These are phyloP conservation scores for Solanum arcanum DNA, from an alignment of 257 asterid species.

Conservation along the genomic window DNA sequence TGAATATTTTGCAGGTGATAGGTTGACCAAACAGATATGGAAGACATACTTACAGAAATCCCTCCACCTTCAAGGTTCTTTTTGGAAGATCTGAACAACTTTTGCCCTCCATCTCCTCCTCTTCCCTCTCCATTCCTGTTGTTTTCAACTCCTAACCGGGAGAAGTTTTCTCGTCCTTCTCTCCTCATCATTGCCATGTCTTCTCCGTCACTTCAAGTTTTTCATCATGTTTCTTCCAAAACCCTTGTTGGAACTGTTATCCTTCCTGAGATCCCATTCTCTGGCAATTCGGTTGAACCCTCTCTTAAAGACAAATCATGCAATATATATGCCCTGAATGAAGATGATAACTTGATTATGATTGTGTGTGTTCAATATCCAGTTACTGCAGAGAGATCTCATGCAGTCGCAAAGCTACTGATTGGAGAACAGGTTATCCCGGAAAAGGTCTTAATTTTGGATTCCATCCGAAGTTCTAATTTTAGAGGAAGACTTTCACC, in stretches of 20 bases:
- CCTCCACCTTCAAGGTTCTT: conserved; percentile 96
- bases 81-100: conserved; percentile 82
- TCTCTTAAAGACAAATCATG: conserved; percentile 75
- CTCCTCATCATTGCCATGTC: conserved; percentile 74
- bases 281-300: conserved; percentile 61
- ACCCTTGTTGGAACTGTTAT: conserved; percentile 54
- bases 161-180: conserved; percentile 49
- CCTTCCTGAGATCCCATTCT: conserved; percentile 67
- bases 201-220: conserved; percentile 52
- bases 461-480: conserved; percentile 55
- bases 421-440: conserved; percentile 61
- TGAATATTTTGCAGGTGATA: conserved; percentile 19
- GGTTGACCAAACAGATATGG: conserved; percentile 41
- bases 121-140: conserved; percentile 71
- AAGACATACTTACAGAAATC: conserved; percentile 75
- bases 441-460: conserved; percentile 70
- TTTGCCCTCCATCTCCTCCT: conserved; percentile 65
- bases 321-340: conserved; percentile 52
- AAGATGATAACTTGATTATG: conserved; percentile 35
- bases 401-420: conserved; percentile 56
- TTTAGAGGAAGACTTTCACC: conserved; percentile 74
- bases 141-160: conserved; percentile 35
- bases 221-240: conserved; percentile 62
- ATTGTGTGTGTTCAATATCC: conserved; percentile 59
- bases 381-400: conserved; percentile 73